These are phyloP conservation scores for Chondrostereum purpureum DNA, from an alignment of 1,284 basidiomycete genomes.

Conservation along the genomic window DNA sequence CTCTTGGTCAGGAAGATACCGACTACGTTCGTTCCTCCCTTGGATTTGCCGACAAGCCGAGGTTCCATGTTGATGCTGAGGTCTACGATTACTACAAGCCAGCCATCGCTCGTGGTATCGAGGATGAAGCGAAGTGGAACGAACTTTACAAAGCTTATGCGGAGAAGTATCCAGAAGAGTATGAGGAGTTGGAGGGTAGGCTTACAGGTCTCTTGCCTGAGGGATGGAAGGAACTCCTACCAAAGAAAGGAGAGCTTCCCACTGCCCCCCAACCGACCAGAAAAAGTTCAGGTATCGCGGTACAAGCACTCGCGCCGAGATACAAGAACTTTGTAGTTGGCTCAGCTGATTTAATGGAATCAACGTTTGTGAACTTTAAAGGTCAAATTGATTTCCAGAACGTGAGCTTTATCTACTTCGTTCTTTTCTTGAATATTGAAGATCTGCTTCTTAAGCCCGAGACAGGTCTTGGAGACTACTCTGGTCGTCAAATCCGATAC, in stretches of 20 bases:
- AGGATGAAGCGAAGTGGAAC: slow-evolving; percentile 56
- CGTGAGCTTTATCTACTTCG: not conserved
- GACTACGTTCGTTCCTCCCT: slow-evolving; percentile 59
- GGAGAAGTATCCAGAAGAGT: slow-evolving; percentile 56
- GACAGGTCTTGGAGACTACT: slow-evolving; percentile 59
- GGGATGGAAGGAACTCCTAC: slow-evolving; percentile 63
- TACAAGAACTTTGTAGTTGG: slow-evolving; percentile 61
- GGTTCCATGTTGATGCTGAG: slow-evolving; percentile 56
- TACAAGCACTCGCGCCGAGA: slow-evolving; percentile 51
- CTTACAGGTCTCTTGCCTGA: slow-evolving; percentile 61
- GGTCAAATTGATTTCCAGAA: slow-evolving; percentile 65
- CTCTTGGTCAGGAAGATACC: slow-evolving; percentile 69
- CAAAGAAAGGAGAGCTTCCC: slow-evolving; percentile 43
- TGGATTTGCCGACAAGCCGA: slow-evolving; percentile 58
- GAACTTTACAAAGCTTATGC: slow-evolving; percentile 49
- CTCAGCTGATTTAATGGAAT: slow-evolving; percentile 67
- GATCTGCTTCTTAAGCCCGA: slow-evolving; percentile 24
- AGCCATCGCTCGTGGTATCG: slow-evolving; percentile 47
- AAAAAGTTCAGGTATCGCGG: slow-evolving; percentile 68
- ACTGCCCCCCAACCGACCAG: slow-evolving; percentile 62
- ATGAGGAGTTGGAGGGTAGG: slow-evolving; percentile 60
- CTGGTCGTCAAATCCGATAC: slow-evolving; percentile 69
- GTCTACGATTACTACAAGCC: slow-evolving; percentile 34
- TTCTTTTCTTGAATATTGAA: not conserved
- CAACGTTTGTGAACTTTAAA: slow-evolving; percentile 62